Conservation (phyloP, 352 stramenopile genomes). For the Pythium aphanidermatum region DNA sequence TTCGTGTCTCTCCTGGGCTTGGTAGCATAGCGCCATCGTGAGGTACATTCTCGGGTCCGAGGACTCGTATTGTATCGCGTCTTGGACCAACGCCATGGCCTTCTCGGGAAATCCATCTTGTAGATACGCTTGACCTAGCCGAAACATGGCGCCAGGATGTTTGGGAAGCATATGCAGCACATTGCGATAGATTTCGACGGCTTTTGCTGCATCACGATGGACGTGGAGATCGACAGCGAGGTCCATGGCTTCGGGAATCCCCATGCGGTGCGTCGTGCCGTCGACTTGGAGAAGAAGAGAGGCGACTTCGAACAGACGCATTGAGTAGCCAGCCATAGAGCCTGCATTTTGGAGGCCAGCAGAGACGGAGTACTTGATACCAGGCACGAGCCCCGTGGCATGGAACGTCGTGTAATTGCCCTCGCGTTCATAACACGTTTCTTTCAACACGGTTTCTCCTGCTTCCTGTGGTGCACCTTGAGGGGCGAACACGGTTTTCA, state of each 20-base stretch:
- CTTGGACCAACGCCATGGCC: conserved; percentile 31
- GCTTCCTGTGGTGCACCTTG: conserved; percentile 32
- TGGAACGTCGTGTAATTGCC: conserved; percentile 53
- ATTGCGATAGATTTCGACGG: conserved; percentile 37
- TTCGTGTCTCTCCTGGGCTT: conserved; percentile 23
- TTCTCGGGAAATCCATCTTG: conserved; percentile 29
- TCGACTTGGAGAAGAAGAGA: conserved; percentile 26
- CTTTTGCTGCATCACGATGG: conserved; percentile 16
- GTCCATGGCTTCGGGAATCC: conserved; percentile 39
- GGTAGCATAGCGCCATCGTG: conserved; percentile 46
- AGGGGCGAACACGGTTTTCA: conserved; percentile 38
- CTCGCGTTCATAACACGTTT: conserved; percentile 55
- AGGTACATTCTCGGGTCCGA: conserved; percentile 46
- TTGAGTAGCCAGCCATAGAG: conserved; percentile 52
- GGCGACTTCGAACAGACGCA: conserved; percentile 54
- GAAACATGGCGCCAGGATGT: conserved; percentile 37
- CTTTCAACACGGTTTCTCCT: conserved; percentile 22
- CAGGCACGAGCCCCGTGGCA: conserved; percentile 44
- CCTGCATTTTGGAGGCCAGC: conserved; percentile 42
- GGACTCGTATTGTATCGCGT: conserved; percentile 36
- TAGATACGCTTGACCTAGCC: conserved; percentile 40
- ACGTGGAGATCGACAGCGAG: conserved; percentile 34
- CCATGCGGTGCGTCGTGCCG: conserved; percentile 22
- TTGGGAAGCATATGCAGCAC: conserved; percentile 51
- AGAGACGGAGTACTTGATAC: conserved; percentile 44